Conservation (phyloP, 768 basidiomycete genomes). For the Hygrophoropsis aurantiaca region DNA sequence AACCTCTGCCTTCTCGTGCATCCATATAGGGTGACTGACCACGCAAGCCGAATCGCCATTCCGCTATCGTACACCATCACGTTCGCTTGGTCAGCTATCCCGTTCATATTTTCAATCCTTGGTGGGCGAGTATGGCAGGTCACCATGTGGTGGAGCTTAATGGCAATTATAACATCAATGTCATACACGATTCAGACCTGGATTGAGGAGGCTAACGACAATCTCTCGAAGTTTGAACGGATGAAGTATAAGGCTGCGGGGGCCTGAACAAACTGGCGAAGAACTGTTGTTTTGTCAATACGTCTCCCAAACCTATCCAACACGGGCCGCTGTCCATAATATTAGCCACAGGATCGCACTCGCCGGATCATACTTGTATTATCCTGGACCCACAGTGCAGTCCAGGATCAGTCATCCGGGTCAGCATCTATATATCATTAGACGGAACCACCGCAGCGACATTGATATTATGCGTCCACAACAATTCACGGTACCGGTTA, state of each 20-base stretch:
- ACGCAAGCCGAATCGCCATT: conserved; percentile 22
- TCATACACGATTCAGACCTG: conserved; percentile 46
- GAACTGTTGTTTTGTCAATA: too few relatives aligned
- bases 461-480: too few relatives aligned
- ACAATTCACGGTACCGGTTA: too few relatives aligned
- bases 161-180: conserved; percentile 41
- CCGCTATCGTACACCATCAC: conserved; percentile 30
- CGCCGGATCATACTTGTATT: too few relatives aligned
- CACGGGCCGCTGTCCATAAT: too few relatives aligned
- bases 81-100: conserved; percentile 43
- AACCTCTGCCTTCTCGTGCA: conserved; percentile 48
- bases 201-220: conserved; percentile 44
- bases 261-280: conserved; percentile 33
- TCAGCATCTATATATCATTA: too few relatives aligned
- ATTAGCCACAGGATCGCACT: too few relatives aligned
- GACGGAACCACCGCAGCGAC: too few relatives aligned
- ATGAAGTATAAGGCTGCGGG: conserved; percentile 57
- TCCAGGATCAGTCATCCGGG: too few relatives aligned
- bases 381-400: too few relatives aligned
- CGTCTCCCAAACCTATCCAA: too few relatives aligned
- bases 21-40: conserved; percentile 29
- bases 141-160: conserved; percentile 52
- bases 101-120: conserved; percentile 50
- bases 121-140: conserved; percentile 52
- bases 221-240: conserved; percentile 49